Evolutionary conservation across 2,329 filamentous ascomycete genomes (phyloP).

Genomic region (Penicillium polonicum): DNA sequence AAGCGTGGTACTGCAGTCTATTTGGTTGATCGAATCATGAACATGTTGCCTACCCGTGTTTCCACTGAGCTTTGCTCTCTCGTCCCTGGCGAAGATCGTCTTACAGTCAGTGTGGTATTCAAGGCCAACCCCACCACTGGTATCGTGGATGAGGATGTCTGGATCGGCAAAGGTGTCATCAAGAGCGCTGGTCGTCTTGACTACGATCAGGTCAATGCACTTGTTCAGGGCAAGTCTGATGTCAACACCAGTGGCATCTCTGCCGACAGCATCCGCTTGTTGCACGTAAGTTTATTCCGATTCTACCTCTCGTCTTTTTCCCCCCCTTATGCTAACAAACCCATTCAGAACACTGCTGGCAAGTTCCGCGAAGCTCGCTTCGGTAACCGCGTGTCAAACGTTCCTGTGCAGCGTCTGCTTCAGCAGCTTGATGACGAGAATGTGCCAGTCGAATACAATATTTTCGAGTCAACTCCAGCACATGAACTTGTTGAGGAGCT

Average conservation of each 20-base stretch:
- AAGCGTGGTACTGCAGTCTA: slow-evolving; percentile 97
- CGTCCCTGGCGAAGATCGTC: slow-evolving; percentile 79
- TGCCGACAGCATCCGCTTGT: slow-evolving; percentile 74
- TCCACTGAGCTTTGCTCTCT: slow-evolving; percentile 86
- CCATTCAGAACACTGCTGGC: slow-evolving; percentile 66
- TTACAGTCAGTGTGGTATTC: slow-evolving; percentile 92
- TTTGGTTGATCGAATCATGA: slow-evolving; percentile 84
- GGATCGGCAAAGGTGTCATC: slow-evolving; percentile 91
- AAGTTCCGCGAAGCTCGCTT: slow-evolving; percentile 90
- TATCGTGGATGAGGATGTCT: slow-evolving; percentile 80
- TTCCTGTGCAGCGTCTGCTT: slow-evolving; percentile 81
- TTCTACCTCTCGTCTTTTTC: not conserved
- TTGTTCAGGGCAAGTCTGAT: slow-evolving; percentile 64
- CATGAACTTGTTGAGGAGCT: slow-evolving; percentile 95
- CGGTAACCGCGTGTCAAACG: slow-evolving; percentile 72
- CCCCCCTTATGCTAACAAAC: slow-evolving; percentile 2
- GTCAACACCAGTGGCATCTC: slow-evolving; percentile 65
- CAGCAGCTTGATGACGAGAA: slow-evolving; percentile 98
- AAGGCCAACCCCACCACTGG: slow-evolving; percentile 80
- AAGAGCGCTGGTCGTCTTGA: slow-evolving; percentile 85
- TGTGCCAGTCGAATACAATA: slow-evolving; percentile 91
- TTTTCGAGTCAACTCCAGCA: slow-evolving; percentile 85
- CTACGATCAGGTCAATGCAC: slow-evolving; percentile 81
- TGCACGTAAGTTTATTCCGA: slow-evolving; percentile 58
- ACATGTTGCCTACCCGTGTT: slow-evolving; percentile 81